A percentile compares a stretch with the other conserved stretches of the same genome.
Evolutionary conservation across 805 yeast genomes (phyloP).

Genomic region (Candida krabiensis): DNA sequence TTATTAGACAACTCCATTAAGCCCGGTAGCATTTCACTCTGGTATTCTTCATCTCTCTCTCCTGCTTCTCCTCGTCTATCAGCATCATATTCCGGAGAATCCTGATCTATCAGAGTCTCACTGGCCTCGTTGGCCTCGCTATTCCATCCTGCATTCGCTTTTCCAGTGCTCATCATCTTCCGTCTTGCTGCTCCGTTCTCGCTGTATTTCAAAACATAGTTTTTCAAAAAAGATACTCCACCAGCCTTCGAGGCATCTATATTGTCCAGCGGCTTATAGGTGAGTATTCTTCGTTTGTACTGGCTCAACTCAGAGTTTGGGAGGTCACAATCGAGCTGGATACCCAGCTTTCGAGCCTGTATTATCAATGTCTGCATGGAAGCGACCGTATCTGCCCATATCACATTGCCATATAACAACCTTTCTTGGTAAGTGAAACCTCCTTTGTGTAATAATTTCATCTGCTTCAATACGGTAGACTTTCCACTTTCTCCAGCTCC

Average conservation of each 20-base stretch:
- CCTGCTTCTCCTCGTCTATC: slow-evolving; percentile 4
- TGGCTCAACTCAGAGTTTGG: slow-evolving; percentile 46
- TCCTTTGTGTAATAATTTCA: slow-evolving; percentile 80
- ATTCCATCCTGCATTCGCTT: slow-evolving; percentile 37
- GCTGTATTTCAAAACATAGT: slow-evolving; percentile 62
- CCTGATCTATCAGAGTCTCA: slow-evolving; percentile 1
- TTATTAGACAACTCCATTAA: slow-evolving; percentile 14
- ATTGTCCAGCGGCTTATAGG: slow-evolving; percentile 57
- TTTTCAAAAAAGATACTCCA: slow-evolving; percentile 59
- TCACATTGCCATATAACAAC: slow-evolving; percentile 75
- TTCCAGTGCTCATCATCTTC: slow-evolving; percentile 55
- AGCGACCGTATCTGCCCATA: slow-evolving; percentile 90
- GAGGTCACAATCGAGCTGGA: slow-evolving; percentile 64
- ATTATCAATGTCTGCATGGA: slow-evolving; percentile 75
- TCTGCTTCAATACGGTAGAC: slow-evolving; percentile 87
- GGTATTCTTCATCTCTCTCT: slow-evolving; percentile 20
- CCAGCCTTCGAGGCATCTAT: slow-evolving; percentile 70
- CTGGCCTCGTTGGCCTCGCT: slow-evolving; percentile 14
- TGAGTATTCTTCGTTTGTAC: slow-evolving; percentile 50
- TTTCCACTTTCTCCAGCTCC: slow-evolving; percentile 97
- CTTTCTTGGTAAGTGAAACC: slow-evolving; percentile 84
- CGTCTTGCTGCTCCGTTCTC: slow-evolving; percentile 54
- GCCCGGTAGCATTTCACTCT: slow-evolving; percentile 12
- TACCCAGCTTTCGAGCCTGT: slow-evolving; percentile 69
- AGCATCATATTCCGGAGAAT: slow-evolving; percentile 2